A percentile compares a stretch with the other conserved stretches of the same genome.
Conservation (phyloP, 2,329 filamentous ascomycete species). For the Ceratocystis smalleyi region DNA sequence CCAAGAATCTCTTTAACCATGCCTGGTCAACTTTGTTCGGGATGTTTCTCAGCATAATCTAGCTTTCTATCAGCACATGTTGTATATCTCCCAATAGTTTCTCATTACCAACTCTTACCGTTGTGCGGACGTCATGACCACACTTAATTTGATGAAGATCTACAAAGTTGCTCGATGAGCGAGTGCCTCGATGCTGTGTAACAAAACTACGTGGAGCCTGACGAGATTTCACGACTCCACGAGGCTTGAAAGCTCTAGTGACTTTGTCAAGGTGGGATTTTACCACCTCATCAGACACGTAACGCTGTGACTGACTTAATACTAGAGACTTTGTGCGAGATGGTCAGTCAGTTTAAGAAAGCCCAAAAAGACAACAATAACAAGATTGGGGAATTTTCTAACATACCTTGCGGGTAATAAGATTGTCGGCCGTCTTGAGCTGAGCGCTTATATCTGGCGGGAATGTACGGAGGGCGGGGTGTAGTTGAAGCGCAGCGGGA, state of each 20-base stretch:
- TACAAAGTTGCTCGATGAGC: slow-evolving; percentile 26
- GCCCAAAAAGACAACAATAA: not conserved
- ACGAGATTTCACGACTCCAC: not conserved
- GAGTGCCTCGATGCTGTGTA: slow-evolving; percentile 19
- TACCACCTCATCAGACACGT: not conserved
- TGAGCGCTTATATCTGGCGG: not conserved
- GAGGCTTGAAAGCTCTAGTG: not conserved
- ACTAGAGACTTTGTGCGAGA: not conserved
- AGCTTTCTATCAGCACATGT: not conserved
- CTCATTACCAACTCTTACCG: slow-evolving; percentile 34
- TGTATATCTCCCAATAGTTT: not conserved
- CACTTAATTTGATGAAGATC: slow-evolving; percentile 37
- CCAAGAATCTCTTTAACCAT: slow-evolving; percentile 64
- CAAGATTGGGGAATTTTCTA: not conserved
- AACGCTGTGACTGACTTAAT: not conserved
- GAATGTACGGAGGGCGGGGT: not conserved
- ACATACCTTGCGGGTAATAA: not conserved
- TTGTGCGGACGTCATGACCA: slow-evolving; percentile 52
- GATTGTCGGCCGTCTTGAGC: not conserved
- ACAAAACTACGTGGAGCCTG: not conserved
- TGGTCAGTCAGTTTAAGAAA: not conserved
- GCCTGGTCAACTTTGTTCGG: slow-evolving; percentile 74
- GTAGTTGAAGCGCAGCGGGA: not conserved
- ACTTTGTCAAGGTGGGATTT: not conserved
- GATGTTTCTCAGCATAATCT: slow-evolving; percentile 92